A percentile compares a stretch with the other conserved stretches of the same genome.
These are phyloP conservation scores for Stephanodiscus triporus DNA, from an alignment of 108 stramenopile species.

Conservation along the genomic window DNA sequence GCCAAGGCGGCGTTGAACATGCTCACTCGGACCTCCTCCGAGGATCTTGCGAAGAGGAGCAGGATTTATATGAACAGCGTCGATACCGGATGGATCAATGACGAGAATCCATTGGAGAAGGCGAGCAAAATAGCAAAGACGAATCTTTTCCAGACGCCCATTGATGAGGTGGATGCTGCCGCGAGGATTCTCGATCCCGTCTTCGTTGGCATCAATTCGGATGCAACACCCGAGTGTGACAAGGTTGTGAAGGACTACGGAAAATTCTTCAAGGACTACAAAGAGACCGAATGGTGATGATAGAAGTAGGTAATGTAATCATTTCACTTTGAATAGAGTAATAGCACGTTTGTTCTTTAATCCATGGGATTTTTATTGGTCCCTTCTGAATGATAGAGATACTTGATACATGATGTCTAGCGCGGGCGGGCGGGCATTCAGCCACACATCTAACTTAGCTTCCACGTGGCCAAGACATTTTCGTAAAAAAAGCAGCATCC, in stretches of 20 bases:
- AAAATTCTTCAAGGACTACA: slow-evolving; percentile 87
- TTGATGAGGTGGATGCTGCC: slow-evolving; percentile 94
- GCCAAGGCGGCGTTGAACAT: slow-evolving; percentile 95
- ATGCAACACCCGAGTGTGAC: slow-evolving; percentile 16
- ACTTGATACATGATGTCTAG: no score
- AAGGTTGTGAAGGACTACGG: slow-evolving; percentile 59
- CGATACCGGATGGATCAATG: slow-evolving; percentile 71
- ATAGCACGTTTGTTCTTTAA: no score
- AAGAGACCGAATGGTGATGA: slow-evolving; percentile 84
- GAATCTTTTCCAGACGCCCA: slow-evolving; percentile 91
- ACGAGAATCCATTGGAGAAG: slow-evolving; percentile 75
- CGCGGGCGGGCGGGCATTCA: no score
- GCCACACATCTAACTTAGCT: no score
- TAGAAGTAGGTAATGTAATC: no score
- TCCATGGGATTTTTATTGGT: no score
- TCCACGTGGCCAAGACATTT: no score
- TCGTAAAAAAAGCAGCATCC: no score
- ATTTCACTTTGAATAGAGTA: no score
- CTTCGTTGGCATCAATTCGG: slow-evolving; percentile 61
- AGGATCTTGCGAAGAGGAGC: slow-evolving; percentile 77
- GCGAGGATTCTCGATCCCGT: slow-evolving; percentile 87
- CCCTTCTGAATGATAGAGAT: no score
- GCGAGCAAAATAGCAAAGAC: slow-evolving; percentile 76
- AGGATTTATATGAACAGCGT: slow-evolving; percentile 90
- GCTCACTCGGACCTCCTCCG: slow-evolving; percentile 87